These are phyloP conservation scores for Penicillium rolfsii DNA, from an alignment of 2,329 filamentous ascomycete species.

Conservation along the genomic window DNA sequence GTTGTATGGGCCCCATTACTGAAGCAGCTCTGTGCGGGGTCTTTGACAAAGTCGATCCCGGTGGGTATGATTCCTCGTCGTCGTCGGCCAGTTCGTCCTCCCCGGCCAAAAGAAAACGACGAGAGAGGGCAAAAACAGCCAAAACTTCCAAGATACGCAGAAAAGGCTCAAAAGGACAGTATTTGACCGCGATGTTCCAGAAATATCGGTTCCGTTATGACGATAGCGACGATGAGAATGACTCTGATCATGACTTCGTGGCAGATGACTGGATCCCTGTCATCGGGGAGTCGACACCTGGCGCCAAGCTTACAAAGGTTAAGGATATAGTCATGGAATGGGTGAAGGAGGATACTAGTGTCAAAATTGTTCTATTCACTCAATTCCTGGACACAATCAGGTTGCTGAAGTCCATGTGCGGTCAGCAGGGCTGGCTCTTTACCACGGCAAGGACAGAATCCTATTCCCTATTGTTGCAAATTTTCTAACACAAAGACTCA, in stretches of 20 bases:
- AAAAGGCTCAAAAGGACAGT: not conserved
- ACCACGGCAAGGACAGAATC: conserved; percentile 12
- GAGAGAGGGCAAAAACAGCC: not conserved
- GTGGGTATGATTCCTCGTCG: not conserved
- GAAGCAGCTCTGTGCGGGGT: conserved; percentile 19
- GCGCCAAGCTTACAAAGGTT: conserved; percentile 46
- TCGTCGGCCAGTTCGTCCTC: not conserved
- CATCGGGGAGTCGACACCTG: conserved; percentile 35
- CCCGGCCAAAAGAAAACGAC: not conserved
- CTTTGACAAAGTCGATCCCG: conserved; percentile 7
- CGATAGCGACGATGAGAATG: conserved; percentile 18
- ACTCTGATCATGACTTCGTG: conserved; percentile 28
- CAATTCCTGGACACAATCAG: conserved; percentile 60
- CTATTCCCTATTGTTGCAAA: not conserved
- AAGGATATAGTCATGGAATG: conserved; percentile 44
- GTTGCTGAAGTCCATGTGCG: conserved; percentile 56
- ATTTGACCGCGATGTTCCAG: not conserved
- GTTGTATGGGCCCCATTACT: conserved; percentile 18
- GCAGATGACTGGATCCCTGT: conserved; percentile 32
- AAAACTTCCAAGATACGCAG: not conserved
- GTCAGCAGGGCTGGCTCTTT: conserved; percentile 47
- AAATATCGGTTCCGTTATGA: not conserved
- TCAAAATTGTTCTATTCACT: conserved; percentile 64
- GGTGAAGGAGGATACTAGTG: conserved; percentile 47
- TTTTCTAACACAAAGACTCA: not conserved